Conservation (phyloP, 306 rosid genomes). For the Trifolium repens region DNA sequence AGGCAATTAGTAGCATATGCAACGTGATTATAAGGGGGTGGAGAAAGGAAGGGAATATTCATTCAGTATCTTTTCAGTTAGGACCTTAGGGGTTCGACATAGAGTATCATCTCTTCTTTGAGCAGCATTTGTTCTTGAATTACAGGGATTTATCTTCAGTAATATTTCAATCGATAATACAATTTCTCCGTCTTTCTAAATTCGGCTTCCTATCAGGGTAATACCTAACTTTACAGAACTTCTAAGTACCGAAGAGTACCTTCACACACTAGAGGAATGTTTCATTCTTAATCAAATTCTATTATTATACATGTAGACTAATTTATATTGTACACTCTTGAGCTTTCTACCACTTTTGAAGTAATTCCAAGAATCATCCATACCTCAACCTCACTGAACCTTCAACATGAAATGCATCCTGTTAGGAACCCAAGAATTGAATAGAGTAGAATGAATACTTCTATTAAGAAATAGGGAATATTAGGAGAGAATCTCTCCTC, state of each 20-base stretch:
- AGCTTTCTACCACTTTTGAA: conserved; percentile 23
- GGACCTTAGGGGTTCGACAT: not conserved
- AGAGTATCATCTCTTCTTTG: not conserved
- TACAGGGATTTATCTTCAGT: not conserved
- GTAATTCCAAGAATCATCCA: conserved; percentile 27
- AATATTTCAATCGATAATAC: not conserved
- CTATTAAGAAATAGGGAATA: too few relatives aligned
- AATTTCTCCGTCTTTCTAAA: not conserved
- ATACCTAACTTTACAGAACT: conserved; percentile 6
- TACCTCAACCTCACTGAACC: conserved; percentile 20
- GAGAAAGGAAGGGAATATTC: not conserved
- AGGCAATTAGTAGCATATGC: not conserved
- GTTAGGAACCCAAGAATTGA: too few relatives aligned
- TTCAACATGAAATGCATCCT: not conserved
- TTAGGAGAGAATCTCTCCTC: too few relatives aligned
- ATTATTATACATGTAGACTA: not conserved
- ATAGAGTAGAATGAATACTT: too few relatives aligned
- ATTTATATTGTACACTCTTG: not conserved
- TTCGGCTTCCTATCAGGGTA: not conserved
- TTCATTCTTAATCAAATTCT: conserved; percentile 31
- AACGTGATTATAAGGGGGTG: not conserved
- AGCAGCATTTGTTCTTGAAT: too few relatives aligned
- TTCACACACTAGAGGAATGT: not conserved
- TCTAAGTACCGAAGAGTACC: not conserved
- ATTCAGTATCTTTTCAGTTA: not conserved